Evolutionary conservation across 352 stramenopile genomes (phyloP).

Genomic region (Phytophthora ohioensis): DNA sequence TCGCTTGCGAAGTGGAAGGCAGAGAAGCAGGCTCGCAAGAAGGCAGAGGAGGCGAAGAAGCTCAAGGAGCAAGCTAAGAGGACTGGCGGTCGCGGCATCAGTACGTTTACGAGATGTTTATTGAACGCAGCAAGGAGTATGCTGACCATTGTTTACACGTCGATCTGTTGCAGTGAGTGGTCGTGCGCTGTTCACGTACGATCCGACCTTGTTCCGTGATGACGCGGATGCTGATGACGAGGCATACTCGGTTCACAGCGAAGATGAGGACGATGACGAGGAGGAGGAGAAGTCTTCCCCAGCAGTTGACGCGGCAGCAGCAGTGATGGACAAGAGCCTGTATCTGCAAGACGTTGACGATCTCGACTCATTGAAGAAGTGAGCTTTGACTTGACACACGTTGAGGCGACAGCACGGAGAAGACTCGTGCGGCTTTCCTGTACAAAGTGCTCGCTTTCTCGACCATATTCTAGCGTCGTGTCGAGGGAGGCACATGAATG

Average conservation of each 20-base stretch:
- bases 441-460: conserved; percentile 29
- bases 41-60: conserved; percentile 83
- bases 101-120: conserved; percentile 54
- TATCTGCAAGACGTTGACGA: conserved; percentile 85
- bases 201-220: conserved; percentile 92
- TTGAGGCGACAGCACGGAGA: conserved; percentile 14
- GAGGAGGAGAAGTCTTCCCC: conserved; percentile 55
- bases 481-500: conserved; percentile 10
- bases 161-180: conserved; percentile 81
- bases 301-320: conserved; percentile 58
- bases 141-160: conserved; percentile 23
- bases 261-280: conserved; percentile 57
- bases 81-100: conserved; percentile 79
- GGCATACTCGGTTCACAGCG: conserved; percentile 77
- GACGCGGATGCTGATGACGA: conserved; percentile 91
- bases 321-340: conserved; percentile 86
- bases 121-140: not conserved
- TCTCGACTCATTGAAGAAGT: conserved; percentile 83
- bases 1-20: conserved; percentile 92
- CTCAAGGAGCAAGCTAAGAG: conserved; percentile 91
- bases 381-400: conserved; percentile 28
- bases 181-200: conserved; percentile 91
- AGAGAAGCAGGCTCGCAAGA: conserved; percentile 79
- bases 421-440: conserved; percentile 19
- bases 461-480: conserved; percentile 22